Conservation (phyloP, 768 basidiomycete genomes). For the Mycena polygramma region DNA sequence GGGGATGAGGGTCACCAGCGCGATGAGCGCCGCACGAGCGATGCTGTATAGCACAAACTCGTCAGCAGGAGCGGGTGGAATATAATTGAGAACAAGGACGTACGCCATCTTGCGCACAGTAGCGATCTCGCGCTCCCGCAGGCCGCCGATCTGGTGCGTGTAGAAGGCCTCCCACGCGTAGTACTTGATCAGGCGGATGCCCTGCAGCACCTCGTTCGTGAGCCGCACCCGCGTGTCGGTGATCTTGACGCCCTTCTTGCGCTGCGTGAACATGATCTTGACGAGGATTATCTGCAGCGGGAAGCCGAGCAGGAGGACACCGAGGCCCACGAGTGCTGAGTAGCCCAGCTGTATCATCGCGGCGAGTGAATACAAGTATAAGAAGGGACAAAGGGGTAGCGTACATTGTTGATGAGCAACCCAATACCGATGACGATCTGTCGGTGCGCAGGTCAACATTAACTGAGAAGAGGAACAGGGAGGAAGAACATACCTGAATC, state of each 20-base stretch:
- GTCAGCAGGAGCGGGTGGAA: not conserved
- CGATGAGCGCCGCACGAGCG: constrained; percentile 42
- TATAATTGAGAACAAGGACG: not conserved
- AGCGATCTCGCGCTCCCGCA: constrained; percentile 55
- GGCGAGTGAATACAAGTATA: not conserved
- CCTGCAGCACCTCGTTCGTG: constrained; percentile 74
- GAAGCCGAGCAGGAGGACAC: constrained; percentile 67
- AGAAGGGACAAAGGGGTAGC: constrained; percentile 30
- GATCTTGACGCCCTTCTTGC: constrained; percentile 69
- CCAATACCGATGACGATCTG: constrained; percentile 71
- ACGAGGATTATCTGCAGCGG: constrained; percentile 71
- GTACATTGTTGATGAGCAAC: constrained; percentile 70
- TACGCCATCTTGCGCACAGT: constrained; percentile 48
- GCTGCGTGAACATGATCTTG: constrained; percentile 63
- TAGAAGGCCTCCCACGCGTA: constrained; percentile 74
- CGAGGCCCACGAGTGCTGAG: constrained; percentile 77
- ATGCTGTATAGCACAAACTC: constrained; percentile 25
- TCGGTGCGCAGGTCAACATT: not conserved
- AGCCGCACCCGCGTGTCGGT: constrained; percentile 78
- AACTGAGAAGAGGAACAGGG: not conserved
- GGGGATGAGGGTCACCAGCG: constrained; percentile 53
- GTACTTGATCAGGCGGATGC: constrained; percentile 74
- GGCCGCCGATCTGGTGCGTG: constrained; percentile 52
- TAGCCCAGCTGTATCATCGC: constrained; percentile 63
- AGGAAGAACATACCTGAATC: constrained; percentile 56